A percentile compares a stretch with the other conserved stretches of the same genome.
phyloP scores from a whole-genome alignment of 2,329 filamentous ascomycete genomes.

The Cadophora malorum region DNA sequence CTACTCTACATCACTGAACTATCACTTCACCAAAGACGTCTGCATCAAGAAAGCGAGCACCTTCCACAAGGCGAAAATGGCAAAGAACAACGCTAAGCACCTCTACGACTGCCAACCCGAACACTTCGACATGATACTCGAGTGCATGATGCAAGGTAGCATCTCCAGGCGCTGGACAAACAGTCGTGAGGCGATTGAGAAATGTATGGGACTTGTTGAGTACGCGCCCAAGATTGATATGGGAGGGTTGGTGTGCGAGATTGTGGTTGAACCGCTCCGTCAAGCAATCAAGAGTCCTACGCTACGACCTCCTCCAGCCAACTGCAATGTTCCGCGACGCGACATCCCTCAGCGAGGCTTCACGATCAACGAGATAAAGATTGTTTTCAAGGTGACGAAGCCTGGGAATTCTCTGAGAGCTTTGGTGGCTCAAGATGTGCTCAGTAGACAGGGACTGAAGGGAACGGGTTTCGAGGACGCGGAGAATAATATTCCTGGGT shows the following conservation, averaged over 20 bases:
- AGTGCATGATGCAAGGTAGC: conserved; percentile 13
- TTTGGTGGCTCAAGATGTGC: conserved; percentile 7
- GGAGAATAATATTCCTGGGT: neutral
- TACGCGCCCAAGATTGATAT: conserved; percentile 4
- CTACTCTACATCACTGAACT: neutral
- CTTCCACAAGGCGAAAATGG: neutral
- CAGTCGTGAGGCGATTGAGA: neutral
- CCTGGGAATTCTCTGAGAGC: conserved; percentile 6
- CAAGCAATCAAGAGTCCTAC: neutral
- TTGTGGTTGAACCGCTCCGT: neutral
- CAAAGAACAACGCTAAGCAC: neutral
- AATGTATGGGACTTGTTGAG: neutral
- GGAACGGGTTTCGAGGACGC: neutral
- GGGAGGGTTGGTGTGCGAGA: neutral
- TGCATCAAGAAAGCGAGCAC: neutral
- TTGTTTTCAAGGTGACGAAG: conserved; percentile 1
- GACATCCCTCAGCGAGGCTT: neutral
- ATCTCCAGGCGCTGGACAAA: conserved; percentile 13
- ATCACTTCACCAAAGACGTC: conserved; percentile 5
- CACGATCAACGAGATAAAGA: neutral
- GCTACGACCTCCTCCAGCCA: neutral
- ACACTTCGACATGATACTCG: conserved; percentile 12
- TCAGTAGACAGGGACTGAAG: conserved; percentile 7
- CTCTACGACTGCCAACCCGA: neutral
- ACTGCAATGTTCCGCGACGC: neutral